Conservation (phyloP, 2,329 filamentous ascomycete species). For the Leptographium lundbergii region DNA sequence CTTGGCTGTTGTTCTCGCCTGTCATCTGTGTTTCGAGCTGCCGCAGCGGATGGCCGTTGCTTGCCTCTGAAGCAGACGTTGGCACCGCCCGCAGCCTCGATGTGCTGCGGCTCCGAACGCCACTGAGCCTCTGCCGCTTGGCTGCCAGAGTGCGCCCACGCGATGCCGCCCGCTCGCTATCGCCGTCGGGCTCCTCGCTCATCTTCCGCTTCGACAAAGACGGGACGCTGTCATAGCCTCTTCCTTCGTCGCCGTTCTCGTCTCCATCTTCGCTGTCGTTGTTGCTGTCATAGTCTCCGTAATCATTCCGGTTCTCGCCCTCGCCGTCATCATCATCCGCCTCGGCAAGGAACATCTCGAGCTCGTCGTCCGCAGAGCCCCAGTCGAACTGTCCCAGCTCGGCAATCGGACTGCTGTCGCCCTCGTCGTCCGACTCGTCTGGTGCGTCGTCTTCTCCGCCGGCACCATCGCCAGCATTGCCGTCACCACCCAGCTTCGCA, state of each 20-base stretch:
- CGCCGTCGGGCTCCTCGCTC: constrained; percentile 19
- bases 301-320: constrained; percentile 18
- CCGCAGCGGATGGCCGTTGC: constrained; percentile 21
- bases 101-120: constrained; percentile 27
- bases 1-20: background rate
- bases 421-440: constrained; percentile 33
- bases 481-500: background rate
- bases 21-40: constrained; percentile 11
- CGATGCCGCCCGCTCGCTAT: constrained; percentile 16
- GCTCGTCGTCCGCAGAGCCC: constrained; percentile 54
- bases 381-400: constrained; percentile 48
- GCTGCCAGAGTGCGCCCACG: constrained; percentile 26
- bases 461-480: constrained; percentile 12
- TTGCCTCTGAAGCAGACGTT: constrained; percentile 5
- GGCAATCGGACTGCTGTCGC: constrained; percentile 39
- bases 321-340: constrained; percentile 36
- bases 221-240: background rate
- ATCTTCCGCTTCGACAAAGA: constrained; percentile 15
- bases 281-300: constrained; percentile 22
- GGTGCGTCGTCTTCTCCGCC: constrained; percentile 25
- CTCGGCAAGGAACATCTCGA: constrained; percentile 58
- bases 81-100: constrained; percentile 26
- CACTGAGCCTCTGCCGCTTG: constrained; percentile 37
- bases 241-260: constrained; percentile 19
- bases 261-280: constrained; percentile 27